A percentile compares a stretch with the other conserved stretches of the same genome.
Evolutionary conservation across 2,329 filamentous ascomycete species (phyloP).

Genomic region (Epicoccum sorghinum): DNA sequence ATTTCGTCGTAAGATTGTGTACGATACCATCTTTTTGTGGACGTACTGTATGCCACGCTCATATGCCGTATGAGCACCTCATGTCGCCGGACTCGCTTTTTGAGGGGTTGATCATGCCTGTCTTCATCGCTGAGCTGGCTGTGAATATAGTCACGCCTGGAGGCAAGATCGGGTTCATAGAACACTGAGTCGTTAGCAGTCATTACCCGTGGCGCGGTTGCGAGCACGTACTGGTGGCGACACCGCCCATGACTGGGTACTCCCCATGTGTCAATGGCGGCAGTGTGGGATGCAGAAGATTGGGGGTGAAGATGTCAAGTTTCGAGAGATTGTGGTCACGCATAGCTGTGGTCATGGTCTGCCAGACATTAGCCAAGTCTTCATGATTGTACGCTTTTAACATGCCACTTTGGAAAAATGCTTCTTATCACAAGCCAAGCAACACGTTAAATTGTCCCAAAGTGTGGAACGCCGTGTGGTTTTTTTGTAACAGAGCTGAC

Average conservation of each 20-base stretch:
- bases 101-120: not conserved
- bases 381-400: not conserved
- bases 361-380: not conserved
- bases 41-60: conserved; percentile 7
- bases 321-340: conserved; percentile 32
- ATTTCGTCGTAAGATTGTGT: not conserved
- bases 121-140: conserved; percentile 16
- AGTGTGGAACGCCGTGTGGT: conserved; percentile 35
- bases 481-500: conserved; percentile 35
- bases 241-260: conserved; percentile 27
- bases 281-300: conserved; percentile 31
- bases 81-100: conserved; percentile 23
- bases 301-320: conserved; percentile 43
- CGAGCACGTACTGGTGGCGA: conserved; percentile 17
- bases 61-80: conserved; percentile 29
- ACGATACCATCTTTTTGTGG: conserved; percentile 5
- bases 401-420: conserved; percentile 39
- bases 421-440: conserved; percentile 32
- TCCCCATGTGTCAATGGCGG: conserved; percentile 27
- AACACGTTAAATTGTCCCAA: conserved; percentile 31
- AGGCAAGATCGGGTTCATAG: conserved; percentile 26
- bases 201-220: accelerated
- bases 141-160: conserved; percentile 28
- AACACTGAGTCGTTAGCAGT: conserved; percentile 24
- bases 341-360: conserved; percentile 41